phyloP scores from a whole-genome alignment of 2,329 filamentous ascomycete species.

The Colletotrichum spaethianum region DNA sequence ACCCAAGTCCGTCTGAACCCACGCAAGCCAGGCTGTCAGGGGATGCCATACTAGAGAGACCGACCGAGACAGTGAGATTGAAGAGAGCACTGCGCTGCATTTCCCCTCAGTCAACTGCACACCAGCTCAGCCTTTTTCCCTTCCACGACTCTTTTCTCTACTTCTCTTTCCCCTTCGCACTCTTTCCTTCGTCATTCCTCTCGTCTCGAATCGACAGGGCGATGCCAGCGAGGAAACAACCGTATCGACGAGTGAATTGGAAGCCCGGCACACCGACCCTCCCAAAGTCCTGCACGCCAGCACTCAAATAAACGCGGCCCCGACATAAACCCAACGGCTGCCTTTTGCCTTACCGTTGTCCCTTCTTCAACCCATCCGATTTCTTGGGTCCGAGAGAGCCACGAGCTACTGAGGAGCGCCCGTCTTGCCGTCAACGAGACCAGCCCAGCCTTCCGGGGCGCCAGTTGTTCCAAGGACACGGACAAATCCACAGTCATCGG shows the following conservation, averaged over 20 bases:
- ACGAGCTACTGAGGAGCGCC: conserved; percentile 12
- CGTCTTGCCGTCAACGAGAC: conserved; percentile 19
- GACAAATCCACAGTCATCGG: conserved; percentile 4
- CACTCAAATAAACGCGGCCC: conserved; percentile 18
- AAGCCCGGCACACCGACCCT: conserved; percentile 1
- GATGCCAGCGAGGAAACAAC: conserved; percentile 22
- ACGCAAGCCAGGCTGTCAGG: conserved; percentile 35
- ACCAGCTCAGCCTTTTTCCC: conserved; percentile 10
- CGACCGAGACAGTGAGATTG: conserved; percentile 37
- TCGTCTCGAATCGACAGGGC: conserved; percentile 22
- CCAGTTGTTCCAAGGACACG: conserved; percentile 10
- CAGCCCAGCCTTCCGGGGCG: conserved; percentile 27
- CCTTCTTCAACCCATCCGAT: conserved; percentile 30
- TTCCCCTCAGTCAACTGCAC: conserved; percentile 27
- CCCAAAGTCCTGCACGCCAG: not conserved
- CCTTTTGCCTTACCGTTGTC: conserved; percentile 15
- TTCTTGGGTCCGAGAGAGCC: conserved; percentile 27
- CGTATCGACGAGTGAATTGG: conserved; percentile 5
- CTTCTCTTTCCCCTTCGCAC: not conserved
- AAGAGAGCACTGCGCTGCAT: conserved; percentile 17
- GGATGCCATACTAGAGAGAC: conserved; percentile 30
- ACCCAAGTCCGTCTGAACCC: conserved; percentile 40
- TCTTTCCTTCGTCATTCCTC: conserved; percentile 7
- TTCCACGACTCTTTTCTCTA: not conserved
- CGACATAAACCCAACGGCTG: conserved; percentile 17